These are phyloP conservation scores for Aspergillus neotritici DNA, from an alignment of 2,329 filamentous ascomycete species.

Conservation along the genomic window DNA sequence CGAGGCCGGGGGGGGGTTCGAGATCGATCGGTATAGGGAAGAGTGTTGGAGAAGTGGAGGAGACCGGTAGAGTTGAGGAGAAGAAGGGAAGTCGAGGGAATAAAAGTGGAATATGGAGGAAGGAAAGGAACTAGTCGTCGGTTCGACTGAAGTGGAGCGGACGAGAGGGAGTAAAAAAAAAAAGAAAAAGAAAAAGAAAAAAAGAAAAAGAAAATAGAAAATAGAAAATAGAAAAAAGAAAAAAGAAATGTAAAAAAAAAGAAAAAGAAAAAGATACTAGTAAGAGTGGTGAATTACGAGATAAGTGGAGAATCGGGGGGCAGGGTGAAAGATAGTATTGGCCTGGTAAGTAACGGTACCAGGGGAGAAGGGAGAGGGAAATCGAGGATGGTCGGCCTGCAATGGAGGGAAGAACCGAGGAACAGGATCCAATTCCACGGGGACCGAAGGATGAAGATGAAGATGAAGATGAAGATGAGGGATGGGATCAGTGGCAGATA, in stretches of 20 bases:
- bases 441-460: constrained; percentile 5
- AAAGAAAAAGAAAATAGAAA: constrained; percentile 13
- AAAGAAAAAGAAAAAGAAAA: constrained; percentile 17
- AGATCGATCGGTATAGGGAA: background rate
- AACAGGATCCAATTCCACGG: constrained; percentile 15
- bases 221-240: constrained; percentile 15
- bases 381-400: constrained; percentile 17
- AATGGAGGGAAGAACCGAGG: constrained; percentile 21
- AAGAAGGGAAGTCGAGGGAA: constrained; percentile 11
- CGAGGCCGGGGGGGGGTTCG: background rate
- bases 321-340: constrained; percentile 13
- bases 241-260: constrained; percentile 22
- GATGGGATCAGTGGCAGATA: no score
- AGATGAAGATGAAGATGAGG: background rate
- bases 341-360: constrained; percentile 17
- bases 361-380: constrained; percentile 16
- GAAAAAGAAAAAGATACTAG: constrained; percentile 17
- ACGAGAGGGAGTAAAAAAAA: constrained; percentile 14
- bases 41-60: background rate
- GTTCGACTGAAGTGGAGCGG: constrained; percentile 19
- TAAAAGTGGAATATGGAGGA: constrained; percentile 23
- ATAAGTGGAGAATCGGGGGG: constrained; percentile 18
- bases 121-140: constrained; percentile 14
- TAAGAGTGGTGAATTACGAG: constrained; percentile 18
- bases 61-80: constrained; percentile 11